Base-by-base conservation (phyloP, 2,329 filamentous ascomycete genomes). In the Amauroascus niger region DNA sequence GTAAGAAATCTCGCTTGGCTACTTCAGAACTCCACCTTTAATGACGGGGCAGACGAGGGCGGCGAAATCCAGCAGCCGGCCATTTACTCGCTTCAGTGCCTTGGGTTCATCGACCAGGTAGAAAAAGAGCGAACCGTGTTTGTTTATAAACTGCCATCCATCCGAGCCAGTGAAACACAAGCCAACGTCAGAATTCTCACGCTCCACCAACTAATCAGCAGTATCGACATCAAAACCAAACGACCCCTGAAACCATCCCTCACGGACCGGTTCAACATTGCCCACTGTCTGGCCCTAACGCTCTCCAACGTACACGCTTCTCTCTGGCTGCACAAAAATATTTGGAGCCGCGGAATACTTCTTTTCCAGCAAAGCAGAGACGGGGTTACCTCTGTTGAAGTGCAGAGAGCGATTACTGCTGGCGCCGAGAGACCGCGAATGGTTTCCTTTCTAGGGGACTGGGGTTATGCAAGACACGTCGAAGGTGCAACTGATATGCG, bases 321-420 rank as follows among this genome's bases (percentile, higher is more conserved):
- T 6, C 55, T 55, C 14, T 65, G 63, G 63, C 52, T 65, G 4
- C 62, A 65, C 52, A 65, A 64, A 43, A 65, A 65, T 22, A 62
- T 65, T 46, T 64, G 63, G 63, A 64, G 62, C 53, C 57, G 59
- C 33, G 63, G 63, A 1, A 62, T 65, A 33, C 56, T 65, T 1
- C 60, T 65, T 20, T 64, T 64, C 47, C 45, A 46, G 33, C 48
- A 50, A 16, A 37, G 39, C 26, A 50, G 53, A 33, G 46, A 56
- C 20, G 54, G 49, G 16, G 37, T 46, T 26, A 41, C 30, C 22
- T 43, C 51, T 9, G 51, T 41, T n/a, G 26, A 37, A 48, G 20
- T 41, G 14, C 30, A 48, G 13, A 35, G 28, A 8, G 40, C 6
- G 16, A n/a, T 45, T 9, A 30, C 14, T 13, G 9, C 35, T 22